phyloP scores from a whole-genome alignment of 2,329 filamentous ascomycete species.

The Aspergillus sp. region DNA sequence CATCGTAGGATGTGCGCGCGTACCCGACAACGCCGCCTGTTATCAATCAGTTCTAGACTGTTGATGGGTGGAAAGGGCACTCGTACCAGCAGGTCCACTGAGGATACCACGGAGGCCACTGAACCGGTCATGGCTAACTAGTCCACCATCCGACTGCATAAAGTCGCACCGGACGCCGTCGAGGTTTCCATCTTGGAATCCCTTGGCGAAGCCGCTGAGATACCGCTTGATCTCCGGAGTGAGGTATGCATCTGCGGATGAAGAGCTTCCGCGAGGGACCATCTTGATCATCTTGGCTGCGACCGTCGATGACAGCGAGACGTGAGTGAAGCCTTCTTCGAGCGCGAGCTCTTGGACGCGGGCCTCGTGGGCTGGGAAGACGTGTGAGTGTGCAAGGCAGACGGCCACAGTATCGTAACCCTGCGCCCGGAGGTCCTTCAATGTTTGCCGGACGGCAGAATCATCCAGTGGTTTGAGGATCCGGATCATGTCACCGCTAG shows the following conservation, averaged over 20 bases:
- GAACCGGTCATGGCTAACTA: slow-evolving; percentile 65
- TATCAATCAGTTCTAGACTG: neutral
- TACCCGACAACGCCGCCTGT: slow-evolving; percentile 89
- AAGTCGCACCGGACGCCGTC: slow-evolving; percentile 82
- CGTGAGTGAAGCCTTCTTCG: slow-evolving; percentile 74
- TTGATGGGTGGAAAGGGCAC: too few species aligned
- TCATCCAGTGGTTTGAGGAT: slow-evolving; percentile 65
- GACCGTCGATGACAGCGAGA: slow-evolving; percentile 77
- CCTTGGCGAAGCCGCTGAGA: slow-evolving; percentile 58
- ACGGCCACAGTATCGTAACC: slow-evolving; percentile 82
- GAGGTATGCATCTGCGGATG: slow-evolving; percentile 78
- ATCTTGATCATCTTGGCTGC: slow-evolving; percentile 82
- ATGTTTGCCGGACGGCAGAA: slow-evolving; percentile 59
- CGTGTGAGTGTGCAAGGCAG: slow-evolving; percentile 87
- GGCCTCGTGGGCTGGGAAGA: slow-evolving; percentile 82
- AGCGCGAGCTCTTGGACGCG: slow-evolving; percentile 76
- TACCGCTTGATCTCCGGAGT: slow-evolving; percentile 80
- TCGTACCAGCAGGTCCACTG: slow-evolving; percentile 71
- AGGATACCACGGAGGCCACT: slow-evolving; percentile 86
- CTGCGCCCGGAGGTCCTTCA: slow-evolving; percentile 69
- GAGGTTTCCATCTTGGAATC: slow-evolving; percentile 78
- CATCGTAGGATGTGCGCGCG: slow-evolving; percentile 86
- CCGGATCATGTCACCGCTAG: slow-evolving; percentile 66
- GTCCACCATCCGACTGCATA: slow-evolving; percentile 86
- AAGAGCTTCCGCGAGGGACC: slow-evolving; percentile 74